Evolutionary conservation across 352 stramenopile genomes (phyloP).

Genomic region (Phytopythium aichiense): DNA sequence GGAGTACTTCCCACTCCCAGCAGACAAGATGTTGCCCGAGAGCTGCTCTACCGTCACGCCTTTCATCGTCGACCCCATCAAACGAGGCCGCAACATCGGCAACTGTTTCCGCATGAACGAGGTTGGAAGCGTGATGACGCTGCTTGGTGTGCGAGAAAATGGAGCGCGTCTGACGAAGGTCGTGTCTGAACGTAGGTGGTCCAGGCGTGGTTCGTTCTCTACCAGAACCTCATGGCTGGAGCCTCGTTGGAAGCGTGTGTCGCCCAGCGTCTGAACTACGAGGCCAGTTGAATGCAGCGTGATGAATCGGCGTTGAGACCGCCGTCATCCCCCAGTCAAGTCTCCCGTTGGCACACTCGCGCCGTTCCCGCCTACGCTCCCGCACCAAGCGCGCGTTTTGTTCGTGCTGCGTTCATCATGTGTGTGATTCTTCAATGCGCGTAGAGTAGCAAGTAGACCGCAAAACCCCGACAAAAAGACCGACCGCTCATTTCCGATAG

Average conservation of each 20-base stretch:
- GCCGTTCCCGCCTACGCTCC: neutral
- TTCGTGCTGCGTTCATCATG: neutral
- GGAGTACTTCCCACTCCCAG: constrained; percentile 64
- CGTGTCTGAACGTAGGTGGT: constrained; percentile 20
- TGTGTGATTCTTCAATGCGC: neutral
- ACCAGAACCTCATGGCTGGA: constrained; percentile 32
- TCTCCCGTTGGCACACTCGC: neutral
- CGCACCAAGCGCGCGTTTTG: neutral
- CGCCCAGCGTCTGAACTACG: constrained; percentile 2
- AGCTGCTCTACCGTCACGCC: constrained; percentile 41
- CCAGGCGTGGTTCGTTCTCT: constrained; percentile 39
- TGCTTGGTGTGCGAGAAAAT: neutral
- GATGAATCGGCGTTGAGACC: neutral
- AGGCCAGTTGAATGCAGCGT: neutral
- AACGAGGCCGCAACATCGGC: constrained; percentile 57
- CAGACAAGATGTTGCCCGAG: constrained; percentile 33
- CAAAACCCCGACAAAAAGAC: neutral
- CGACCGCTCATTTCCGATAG: neutral
- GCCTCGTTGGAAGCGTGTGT: constrained; percentile 22
- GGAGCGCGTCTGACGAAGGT: constrained; percentile 1
- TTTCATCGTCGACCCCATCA: constrained; percentile 76
- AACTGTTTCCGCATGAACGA: constrained; percentile 84
- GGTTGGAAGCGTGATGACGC: constrained; percentile 20
- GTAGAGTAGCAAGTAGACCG: constrained; percentile 3
- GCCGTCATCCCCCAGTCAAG: neutral